A percentile compares a stretch with the other conserved stretches of the same genome.
These are phyloP conservation scores for Fusarium scirpi DNA, from an alignment of 2,329 filamentous ascomycete genomes.

Conservation along the genomic window DNA sequence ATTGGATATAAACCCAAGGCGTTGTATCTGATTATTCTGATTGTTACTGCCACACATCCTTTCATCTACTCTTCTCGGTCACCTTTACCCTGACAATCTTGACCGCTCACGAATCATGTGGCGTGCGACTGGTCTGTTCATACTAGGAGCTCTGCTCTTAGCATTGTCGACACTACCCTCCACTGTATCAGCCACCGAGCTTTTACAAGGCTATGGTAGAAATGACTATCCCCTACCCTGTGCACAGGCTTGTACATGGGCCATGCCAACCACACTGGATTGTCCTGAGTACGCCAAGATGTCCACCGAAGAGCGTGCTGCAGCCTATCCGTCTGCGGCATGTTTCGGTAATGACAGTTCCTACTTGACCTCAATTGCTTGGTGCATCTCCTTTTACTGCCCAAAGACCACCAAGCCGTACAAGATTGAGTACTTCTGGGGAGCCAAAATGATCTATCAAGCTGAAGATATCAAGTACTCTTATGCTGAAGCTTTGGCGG, in stretches of 20 bases:
- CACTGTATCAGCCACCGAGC: slow-evolving; percentile 1
- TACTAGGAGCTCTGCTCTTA: neutral
- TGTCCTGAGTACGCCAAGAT: slow-evolving; percentile 42
- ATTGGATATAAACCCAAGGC: neutral
- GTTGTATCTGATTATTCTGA: too few species aligned
- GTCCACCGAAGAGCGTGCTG: slow-evolving; percentile 31
- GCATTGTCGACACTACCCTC: neutral
- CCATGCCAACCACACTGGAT: slow-evolving; percentile 24
- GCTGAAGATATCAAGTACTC: slow-evolving; percentile 14
- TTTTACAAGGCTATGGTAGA: slow-evolving; percentile 39
- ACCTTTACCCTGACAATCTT: neutral
- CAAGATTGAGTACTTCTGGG: slow-evolving; percentile 37
- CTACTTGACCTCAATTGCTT: slow-evolving; percentile 41
- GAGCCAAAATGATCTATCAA: slow-evolving; percentile 27
- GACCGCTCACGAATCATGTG: slow-evolving; percentile 3
- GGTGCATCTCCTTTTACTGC: slow-evolving; percentile 34
- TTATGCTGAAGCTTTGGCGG: slow-evolving; percentile 28
- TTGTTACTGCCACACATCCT: too few species aligned
- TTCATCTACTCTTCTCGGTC: too few species aligned
- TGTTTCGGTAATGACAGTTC: slow-evolving; percentile 31
- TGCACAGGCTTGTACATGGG: slow-evolving; percentile 32
- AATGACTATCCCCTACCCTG: slow-evolving; percentile 20
- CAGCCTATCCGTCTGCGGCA: slow-evolving; percentile 19
- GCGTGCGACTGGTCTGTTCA: neutral
- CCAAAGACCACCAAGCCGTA: neutral